Evolutionary conservation across 1,284 basidiomycete genomes (phyloP), one percentile per base, ranked within the genome.

Genomic region (Pseudozyma pruni): DNA sequence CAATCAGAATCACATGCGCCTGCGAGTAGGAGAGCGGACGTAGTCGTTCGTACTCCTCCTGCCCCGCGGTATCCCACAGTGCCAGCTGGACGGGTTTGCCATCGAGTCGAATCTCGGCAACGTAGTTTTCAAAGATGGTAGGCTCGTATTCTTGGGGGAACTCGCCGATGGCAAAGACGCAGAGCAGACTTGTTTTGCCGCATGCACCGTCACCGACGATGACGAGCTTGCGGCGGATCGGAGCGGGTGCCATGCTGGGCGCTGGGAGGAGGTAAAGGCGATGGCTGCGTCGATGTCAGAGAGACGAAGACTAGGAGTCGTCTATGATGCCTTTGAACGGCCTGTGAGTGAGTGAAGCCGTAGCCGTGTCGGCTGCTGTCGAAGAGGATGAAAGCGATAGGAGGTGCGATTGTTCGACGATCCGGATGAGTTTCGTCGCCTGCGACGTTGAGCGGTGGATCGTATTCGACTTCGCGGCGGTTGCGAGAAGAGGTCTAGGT

Each of bases 1-100:
- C 94, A 80, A 98, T 98, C 71, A 98, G 88, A 83, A 98, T 97
- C 79, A 98, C 93, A 84, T 98, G 95, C 53, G 95, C 95, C 86
- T 96, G 93, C 44, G 94, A 94, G 84, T 98, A 98, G 23, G 93
- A 96, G 83, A 98, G 89, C 29, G 94, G 94, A 70, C 94, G 89
- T 81, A 96, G 86, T 68, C 93, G 90, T 90, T 94, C 93, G 83
- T 94, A 94, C 84, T 93, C 92, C 85, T 94, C 93, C 84, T 94
- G 92, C 35, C 92, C 92, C 76, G 94, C 94, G 57, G 94, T 97
- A 87, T 97, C 94, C 94, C 94, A 97, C 33, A 97, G 85, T 37
- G 94, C 94, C 54, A 97, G 85, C 83, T 97, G 94, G 20, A 98
- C 91, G 38, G 94, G 92, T 84, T 98, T 98, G 72, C 94, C 94